These are phyloP conservation scores for Aspergillus awamori DNA, from an alignment of 2,329 filamentous ascomycete genomes.

Conservation along the genomic window DNA sequence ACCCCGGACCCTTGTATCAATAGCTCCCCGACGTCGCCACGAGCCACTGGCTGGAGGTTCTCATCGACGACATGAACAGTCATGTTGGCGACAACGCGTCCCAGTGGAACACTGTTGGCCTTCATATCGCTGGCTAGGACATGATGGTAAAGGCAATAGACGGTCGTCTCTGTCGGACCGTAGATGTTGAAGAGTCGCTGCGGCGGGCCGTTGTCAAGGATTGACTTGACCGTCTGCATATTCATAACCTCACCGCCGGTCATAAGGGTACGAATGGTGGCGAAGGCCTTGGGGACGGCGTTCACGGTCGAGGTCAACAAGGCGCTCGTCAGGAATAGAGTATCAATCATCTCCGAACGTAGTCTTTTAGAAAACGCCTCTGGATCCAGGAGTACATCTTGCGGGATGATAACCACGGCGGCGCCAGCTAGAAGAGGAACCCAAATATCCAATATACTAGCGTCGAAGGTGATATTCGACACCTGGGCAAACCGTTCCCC, in stretches of 20 bases:
- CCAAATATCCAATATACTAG: constrained; percentile 14
- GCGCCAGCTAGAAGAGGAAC: constrained; percentile 11
- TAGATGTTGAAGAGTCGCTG: constrained; percentile 13
- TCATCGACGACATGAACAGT: neutral
- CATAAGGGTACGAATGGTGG: constrained; percentile 8
- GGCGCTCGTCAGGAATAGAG: too few relatives aligned
- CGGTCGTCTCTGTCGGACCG: constrained; percentile 15
- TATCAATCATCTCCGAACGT: neutral
- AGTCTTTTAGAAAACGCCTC: neutral
- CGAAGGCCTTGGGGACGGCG: constrained; percentile 5
- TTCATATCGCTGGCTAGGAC: constrained; percentile 19
- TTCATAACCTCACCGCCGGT: constrained; percentile 18
- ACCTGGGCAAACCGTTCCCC: constrained; percentile 9
- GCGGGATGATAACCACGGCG: constrained; percentile 9
- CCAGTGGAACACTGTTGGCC: constrained; percentile 45
- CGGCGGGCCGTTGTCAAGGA: constrained; percentile 13
- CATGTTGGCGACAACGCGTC: constrained; percentile 14
- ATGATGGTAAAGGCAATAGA: constrained; percentile 14
- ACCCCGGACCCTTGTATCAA: neutral
- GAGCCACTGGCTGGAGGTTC: neutral
- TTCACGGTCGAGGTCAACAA: neutral
- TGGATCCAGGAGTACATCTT: constrained; percentile 9
- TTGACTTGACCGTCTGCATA: constrained; percentile 4
- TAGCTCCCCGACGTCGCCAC: neutral
- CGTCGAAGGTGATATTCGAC: constrained; percentile 16